These are phyloP conservation scores for Vanrija sp. DNA, from an alignment of 1,284 basidiomycete genomes.

Conservation along the genomic window DNA sequence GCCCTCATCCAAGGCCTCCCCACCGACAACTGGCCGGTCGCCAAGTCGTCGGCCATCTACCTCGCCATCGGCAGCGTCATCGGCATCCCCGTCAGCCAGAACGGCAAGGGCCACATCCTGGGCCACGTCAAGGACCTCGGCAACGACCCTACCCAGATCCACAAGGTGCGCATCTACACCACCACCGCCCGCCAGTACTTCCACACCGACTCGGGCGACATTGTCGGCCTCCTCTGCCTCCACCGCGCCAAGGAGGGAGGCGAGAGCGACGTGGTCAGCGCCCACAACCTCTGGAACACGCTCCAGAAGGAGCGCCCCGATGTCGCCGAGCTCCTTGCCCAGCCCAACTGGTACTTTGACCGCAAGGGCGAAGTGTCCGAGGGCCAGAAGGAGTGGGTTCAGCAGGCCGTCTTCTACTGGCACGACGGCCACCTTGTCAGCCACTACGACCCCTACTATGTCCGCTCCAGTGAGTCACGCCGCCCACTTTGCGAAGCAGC, in stretches of 20 bases:
- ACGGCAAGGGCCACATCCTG: conserved; percentile 49
- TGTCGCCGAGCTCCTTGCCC: conserved; percentile 44
- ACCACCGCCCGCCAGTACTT: conserved; percentile 51
- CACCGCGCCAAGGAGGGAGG: conserved; percentile 53
- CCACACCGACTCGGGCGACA: conserved; percentile 42
- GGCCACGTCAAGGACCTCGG: conserved; percentile 51
- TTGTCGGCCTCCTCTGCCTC: conserved; percentile 51
- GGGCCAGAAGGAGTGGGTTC: conserved; percentile 35
- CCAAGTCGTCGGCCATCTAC: conserved; percentile 47
- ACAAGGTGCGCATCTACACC: conserved; percentile 51
- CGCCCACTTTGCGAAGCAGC: too few relatives aligned
- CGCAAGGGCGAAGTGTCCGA: conserved; percentile 47
- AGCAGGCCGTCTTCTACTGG: conserved; percentile 29
- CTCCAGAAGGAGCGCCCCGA: conserved; percentile 50
- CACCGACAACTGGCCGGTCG: conserved; percentile 41
- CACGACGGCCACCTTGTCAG: conserved; percentile 22
- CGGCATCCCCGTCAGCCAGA: conserved; percentile 45
- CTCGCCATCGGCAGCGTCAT: conserved; percentile 47
- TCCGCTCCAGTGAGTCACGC: conserved; percentile 11
- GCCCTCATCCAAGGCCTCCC: conserved; percentile 50
- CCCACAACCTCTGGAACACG: conserved; percentile 50
- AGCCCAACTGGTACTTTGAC: conserved; percentile 46
- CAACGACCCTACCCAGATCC: conserved; percentile 50
- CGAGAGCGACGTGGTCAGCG: conserved; percentile 50
- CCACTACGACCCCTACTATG: conserved; percentile 43